A percentile compares a stretch with the other conserved stretches of the same genome.
Conservation (phyloP, 2,329 filamentous ascomycete species). For the Fusarium chlamydosporum region DNA sequence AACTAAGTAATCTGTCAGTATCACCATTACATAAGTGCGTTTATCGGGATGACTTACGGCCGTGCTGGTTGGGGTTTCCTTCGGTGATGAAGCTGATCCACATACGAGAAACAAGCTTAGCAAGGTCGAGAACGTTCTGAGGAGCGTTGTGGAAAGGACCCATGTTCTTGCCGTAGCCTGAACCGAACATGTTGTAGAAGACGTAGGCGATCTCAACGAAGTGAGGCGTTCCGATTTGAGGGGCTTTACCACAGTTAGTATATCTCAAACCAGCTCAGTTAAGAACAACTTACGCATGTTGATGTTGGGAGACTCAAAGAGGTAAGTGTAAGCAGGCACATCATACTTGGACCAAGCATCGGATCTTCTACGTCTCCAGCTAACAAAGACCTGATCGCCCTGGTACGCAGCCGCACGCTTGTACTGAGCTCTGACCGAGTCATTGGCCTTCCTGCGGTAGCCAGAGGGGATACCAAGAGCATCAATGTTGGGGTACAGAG, state of each 20-base stretch:
- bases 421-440: slow-evolving; percentile 57
- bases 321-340: slow-evolving; percentile 67
- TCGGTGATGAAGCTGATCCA: slow-evolving; percentile 58
- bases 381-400: slow-evolving; percentile 69
- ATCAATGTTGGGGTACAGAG: slow-evolving; percentile 44
- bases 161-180: slow-evolving; percentile 49
- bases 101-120: slow-evolving; percentile 57
- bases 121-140: slow-evolving; percentile 55
- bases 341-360: slow-evolving; percentile 65
- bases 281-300: slow-evolving; percentile 21
- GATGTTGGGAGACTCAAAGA: slow-evolving; percentile 58
- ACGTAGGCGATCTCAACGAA: slow-evolving; percentile 56
- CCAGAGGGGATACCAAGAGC: slow-evolving; percentile 37
- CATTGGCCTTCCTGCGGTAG: slow-evolving; percentile 31
- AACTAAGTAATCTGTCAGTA: slow-evolving; percentile 23
- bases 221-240: slow-evolving; percentile 48
- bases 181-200: slow-evolving; percentile 66
- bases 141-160: slow-evolving; percentile 59
- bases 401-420: slow-evolving; percentile 66
- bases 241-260: slow-evolving; percentile 4
- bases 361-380: slow-evolving; percentile 66
- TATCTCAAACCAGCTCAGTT: rapidly evolving
- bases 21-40: rapidly evolving
- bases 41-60: neutral
- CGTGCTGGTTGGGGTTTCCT: slow-evolving; percentile 57